phyloP scores from a whole-genome alignment of 116 monocot species.

The Cymodocea nodosa region DNA sequence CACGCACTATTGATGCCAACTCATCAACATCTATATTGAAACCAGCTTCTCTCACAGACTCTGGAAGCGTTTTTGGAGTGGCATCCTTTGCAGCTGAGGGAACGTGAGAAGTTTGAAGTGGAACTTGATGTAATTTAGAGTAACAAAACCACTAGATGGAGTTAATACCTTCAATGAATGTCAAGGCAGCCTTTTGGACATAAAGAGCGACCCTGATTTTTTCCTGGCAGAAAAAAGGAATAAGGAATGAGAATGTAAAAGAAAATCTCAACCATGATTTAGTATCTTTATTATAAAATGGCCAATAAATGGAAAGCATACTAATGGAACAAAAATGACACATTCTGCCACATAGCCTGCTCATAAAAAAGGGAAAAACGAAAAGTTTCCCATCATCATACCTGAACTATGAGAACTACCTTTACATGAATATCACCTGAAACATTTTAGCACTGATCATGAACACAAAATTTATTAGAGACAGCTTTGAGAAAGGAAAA shows the following conservation, averaged over 20 bases:
- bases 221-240: slow-evolving; percentile 26
- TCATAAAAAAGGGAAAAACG: background rate
- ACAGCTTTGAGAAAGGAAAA: no score
- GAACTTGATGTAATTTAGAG: background rate
- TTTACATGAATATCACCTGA: background rate
- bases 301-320: background rate
- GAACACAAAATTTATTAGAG: no score
- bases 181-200: slow-evolving; percentile 55
- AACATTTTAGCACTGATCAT: background rate
- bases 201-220: slow-evolving; percentile 44
- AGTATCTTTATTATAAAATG: no score
- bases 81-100: slow-evolving; percentile 15
- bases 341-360: no score
- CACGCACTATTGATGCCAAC: slow-evolving; percentile 40
- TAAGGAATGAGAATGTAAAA: background rate
- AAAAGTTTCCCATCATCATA: background rate
- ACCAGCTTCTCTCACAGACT: slow-evolving; percentile 24
- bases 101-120: background rate
- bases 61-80: slow-evolving; percentile 13
- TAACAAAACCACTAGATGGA: background rate
- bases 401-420: background rate
- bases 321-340: background rate
- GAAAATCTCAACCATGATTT: background rate
- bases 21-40: slow-evolving; percentile 48
- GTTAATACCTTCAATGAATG: slow-evolving; percentile 47